Evolutionary conservation across 805 yeast species (phyloP), one percentile per base, ranked within the genome.

Genomic region (Candida coquimbonensis): DNA sequence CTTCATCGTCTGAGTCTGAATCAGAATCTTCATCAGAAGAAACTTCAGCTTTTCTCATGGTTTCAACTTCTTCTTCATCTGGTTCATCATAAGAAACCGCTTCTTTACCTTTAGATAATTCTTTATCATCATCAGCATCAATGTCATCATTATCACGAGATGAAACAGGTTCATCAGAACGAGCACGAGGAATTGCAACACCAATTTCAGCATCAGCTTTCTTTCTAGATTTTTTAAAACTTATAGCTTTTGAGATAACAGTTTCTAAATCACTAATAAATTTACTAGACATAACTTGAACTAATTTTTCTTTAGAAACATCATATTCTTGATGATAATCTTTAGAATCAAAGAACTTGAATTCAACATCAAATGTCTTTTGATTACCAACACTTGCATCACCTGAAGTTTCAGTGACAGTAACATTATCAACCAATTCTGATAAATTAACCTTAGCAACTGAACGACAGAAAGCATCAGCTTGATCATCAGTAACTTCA

Each of bases 21-120:
- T 71, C 79, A 16, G 68, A 66, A 26, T 69, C 83, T 56, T 83
- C 93, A 52, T 80, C 88, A 48, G 82, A 80, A 36, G 90, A 80
- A 56, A 83, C 78, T 64, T 84, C 91, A 42, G 86, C 95, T 58
- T 75, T 76, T 66, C 81, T 81, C 90, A 87, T 86, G 43, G 87
- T 86, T 63, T 88, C 97, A 49, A 87, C 71, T 61, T 90, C 97
- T 29, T 88, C 98, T 51, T 90, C 97, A 67, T 90, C 98, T 32
- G 96, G 96, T 14, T 80, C 96, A 52, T 90, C 98, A 56, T 88
- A 88, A 2, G 96, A 88, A 36, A 86, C 91, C 16, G 95, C 81
- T 68, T 90, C 96, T 56, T 88, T 87, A 35, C 81, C 72, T 54
- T 82, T 83, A 44, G 74, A 68, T 52, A 72, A 76, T 49, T 74